phyloP scores from a whole-genome alignment of 345 rosid species.

The Heritiera fomes region DNA sequence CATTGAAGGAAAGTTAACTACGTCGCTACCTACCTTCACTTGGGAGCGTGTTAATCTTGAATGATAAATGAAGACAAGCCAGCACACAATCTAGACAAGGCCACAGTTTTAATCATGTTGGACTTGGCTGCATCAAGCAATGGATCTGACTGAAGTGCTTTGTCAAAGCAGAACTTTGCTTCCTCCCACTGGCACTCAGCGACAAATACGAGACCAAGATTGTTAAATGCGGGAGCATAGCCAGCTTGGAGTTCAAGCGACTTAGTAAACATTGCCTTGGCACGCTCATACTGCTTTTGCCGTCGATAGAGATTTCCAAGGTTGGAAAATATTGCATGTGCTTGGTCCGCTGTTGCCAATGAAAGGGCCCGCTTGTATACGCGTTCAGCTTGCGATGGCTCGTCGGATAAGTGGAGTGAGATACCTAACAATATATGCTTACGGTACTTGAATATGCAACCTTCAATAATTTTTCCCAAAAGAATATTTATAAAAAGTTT shows the following conservation, averaged over 20 bases:
- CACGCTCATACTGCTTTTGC: conserved; percentile 71
- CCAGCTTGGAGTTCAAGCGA: conserved; percentile 84
- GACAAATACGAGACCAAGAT: conserved; percentile 87
- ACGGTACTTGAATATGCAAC: neutral
- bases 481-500: neutral
- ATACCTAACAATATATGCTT: conserved; percentile 45
- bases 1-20: neutral
- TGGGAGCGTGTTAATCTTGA: conserved; percentile 17
- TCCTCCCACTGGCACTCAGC: conserved; percentile 87
- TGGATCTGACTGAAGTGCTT: conserved; percentile 72
- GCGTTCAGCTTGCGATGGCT: conserved; percentile 58
- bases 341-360: conserved; percentile 56
- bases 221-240: conserved; percentile 94
- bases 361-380: conserved; percentile 71
- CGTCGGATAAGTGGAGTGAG: conserved; percentile 78
- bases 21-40: neutral
- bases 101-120: conserved; percentile 55
- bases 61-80: conserved; percentile 33
- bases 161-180: conserved; percentile 82
- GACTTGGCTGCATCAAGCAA: conserved; percentile 94
- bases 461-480: neutral
- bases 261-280: conserved; percentile 87
- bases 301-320: conserved; percentile 89
- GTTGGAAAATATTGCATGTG: conserved; percentile 76
- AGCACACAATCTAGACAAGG: conserved; percentile 42